These are phyloP conservation scores for Puccinia polysora DNA, from an alignment of 1,284 basidiomycete species.

Conservation along the genomic window DNA sequence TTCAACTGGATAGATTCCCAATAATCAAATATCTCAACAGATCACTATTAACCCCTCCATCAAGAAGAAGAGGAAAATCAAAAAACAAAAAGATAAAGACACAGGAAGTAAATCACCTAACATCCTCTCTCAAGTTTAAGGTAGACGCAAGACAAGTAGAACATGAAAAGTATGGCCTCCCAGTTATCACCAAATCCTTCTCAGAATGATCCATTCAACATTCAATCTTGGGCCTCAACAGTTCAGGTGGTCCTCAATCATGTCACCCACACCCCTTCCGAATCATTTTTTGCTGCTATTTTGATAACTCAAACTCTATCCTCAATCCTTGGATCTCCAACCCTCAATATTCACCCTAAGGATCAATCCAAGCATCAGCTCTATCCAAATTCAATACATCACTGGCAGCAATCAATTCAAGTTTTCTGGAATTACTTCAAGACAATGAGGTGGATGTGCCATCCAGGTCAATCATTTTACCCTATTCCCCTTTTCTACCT, in stretches of 20 bases:
- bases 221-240: slow-evolving; percentile 21
- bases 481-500: background rate
- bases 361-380: background rate
- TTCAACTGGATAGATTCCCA: too few species aligned
- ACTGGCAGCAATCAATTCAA: slow-evolving; percentile 45
- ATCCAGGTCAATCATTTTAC: slow-evolving; percentile 59
- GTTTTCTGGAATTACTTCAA: slow-evolving; percentile 58
- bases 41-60: too few species aligned
- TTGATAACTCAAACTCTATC: slow-evolving; percentile 16
- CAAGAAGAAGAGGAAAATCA: too few species aligned
- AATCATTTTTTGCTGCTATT: slow-evolving; percentile 27
- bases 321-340: background rate
- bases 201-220: too few species aligned
- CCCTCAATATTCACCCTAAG: background rate
- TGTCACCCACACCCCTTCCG: slow-evolving; percentile 35
- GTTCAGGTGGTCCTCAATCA: slow-evolving; percentile 32
- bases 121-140: too few species aligned
- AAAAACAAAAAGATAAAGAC: too few species aligned
- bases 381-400: background rate
- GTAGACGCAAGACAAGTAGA: too few species aligned
- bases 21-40: too few species aligned
- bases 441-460: slow-evolving; percentile 66
- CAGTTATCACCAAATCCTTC: too few species aligned
- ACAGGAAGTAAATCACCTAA: too few species aligned
- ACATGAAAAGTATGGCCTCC: too few species aligned